Evolutionary conservation across 108 stramenopile genomes (phyloP).

Genomic region (Fragilaria radians): DNA sequence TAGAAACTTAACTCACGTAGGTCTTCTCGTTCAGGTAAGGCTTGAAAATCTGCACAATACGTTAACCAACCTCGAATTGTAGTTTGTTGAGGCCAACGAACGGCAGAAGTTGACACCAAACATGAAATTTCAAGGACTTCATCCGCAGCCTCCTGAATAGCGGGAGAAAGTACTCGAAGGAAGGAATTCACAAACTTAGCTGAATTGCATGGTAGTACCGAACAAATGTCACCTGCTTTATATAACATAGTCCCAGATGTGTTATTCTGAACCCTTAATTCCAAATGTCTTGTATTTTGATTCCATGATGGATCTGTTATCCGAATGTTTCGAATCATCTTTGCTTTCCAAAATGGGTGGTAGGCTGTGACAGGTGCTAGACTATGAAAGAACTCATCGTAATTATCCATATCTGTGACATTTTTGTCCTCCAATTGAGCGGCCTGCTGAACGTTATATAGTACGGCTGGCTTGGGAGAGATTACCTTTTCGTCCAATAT

Average conservation of each 20-base stretch:
- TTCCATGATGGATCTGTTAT: slow-evolving; percentile 66
- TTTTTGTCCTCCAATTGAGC: too few species aligned
- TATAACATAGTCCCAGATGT: slow-evolving; percentile 32
- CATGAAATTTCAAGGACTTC: slow-evolving; percentile 34
- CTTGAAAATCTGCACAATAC: slow-evolving; percentile 74
- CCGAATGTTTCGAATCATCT: slow-evolving; percentile 50
- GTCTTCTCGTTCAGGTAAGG: slow-evolving; percentile 76
- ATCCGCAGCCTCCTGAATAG: slow-evolving; percentile 50
- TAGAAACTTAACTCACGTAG: slow-evolving; percentile 52
- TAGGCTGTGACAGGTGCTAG: too few species aligned
- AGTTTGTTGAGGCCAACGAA: slow-evolving; percentile 52
- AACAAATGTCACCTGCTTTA: slow-evolving; percentile 70
- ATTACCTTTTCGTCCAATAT: too few species aligned
- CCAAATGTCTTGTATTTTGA: slow-evolving; percentile 73
- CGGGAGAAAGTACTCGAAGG: slow-evolving; percentile 45
- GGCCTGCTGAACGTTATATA: too few species aligned
- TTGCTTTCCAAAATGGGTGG: too few species aligned
- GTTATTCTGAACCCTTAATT: slow-evolving; percentile 19
- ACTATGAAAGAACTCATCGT: too few species aligned
- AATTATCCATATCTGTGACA: too few species aligned
- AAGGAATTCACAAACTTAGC: slow-evolving; percentile 44
- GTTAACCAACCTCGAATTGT: slow-evolving; percentile 69
- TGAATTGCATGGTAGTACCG: slow-evolving; percentile 62
- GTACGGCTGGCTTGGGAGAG: too few species aligned
- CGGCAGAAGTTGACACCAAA: background rate